Percentiles rank a stretch among this genome's conserved stretches.
These are phyloP conservation scores for Lipomyces japonicus DNA, from an alignment of 805 yeast genomes.

Conservation along the genomic window DNA sequence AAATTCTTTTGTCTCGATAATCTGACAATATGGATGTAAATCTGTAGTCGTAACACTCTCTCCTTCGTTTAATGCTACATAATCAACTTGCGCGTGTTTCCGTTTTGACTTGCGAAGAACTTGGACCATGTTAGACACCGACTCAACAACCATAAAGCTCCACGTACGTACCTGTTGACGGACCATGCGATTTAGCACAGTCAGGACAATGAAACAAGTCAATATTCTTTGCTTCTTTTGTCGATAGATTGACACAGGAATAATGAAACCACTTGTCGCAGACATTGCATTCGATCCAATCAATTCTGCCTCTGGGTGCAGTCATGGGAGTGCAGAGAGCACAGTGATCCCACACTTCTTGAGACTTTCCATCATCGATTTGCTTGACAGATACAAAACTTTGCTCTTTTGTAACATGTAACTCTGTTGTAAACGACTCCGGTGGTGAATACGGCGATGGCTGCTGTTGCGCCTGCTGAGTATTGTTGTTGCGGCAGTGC, in stretches of 20 bases:
- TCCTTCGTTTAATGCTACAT: slow-evolving; percentile 75
- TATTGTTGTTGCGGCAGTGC: slow-evolving; percentile 1
- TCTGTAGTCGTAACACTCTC: slow-evolving; percentile 49
- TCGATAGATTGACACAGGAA: slow-evolving; percentile 44
- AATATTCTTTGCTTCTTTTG: slow-evolving; percentile 41
- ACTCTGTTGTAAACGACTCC: slow-evolving; percentile 6
- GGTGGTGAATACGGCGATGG: slow-evolving; percentile 20
- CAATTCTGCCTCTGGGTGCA: slow-evolving; percentile 25
- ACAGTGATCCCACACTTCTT: slow-evolving; percentile 29
- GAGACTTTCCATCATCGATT: neutral
- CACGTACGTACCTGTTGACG: slow-evolving; percentile 37
- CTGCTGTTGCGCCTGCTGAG: slow-evolving; percentile 11
- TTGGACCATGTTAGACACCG: neutral
- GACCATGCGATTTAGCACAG: slow-evolving; percentile 49
- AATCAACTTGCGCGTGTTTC: slow-evolving; percentile 57
- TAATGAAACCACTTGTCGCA: slow-evolving; percentile 57
- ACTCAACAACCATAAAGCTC: neutral
- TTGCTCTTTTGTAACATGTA: too few species aligned
- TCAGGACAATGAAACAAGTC: slow-evolving; percentile 52
- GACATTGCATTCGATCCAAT: slow-evolving; percentile 57
- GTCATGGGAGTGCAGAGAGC: slow-evolving; percentile 25
- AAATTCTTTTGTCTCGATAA: slow-evolving; percentile 27
- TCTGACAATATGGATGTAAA: slow-evolving; percentile 52
- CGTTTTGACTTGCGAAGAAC: slow-evolving; percentile 55
- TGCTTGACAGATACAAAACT: too few species aligned